Evolutionary conservation across 768 basidiomycete genomes (phyloP).

Genomic region (Chlorophyllum brunneum): DNA sequence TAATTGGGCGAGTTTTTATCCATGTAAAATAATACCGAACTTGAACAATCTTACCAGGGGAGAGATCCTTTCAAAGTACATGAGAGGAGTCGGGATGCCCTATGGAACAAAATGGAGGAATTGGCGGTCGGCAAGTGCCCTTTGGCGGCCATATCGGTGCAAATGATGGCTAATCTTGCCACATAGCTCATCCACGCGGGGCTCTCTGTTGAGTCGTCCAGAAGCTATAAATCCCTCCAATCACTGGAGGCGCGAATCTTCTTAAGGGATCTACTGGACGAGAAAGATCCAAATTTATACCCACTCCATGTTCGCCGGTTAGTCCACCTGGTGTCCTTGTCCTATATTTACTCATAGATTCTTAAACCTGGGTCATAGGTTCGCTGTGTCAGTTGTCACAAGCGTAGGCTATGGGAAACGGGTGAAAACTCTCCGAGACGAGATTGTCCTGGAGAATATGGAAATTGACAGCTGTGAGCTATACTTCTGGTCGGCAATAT

Average conservation of each 20-base stretch:
- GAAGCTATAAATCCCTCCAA: conserved; percentile 20
- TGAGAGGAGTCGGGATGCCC: conserved; percentile 29
- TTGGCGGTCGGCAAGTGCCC: conserved; percentile 26
- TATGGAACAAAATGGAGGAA: conserved; percentile 27
- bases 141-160: neutral
- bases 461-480: conserved; percentile 19
- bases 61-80: conserved; percentile 26
- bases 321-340: conserved; percentile 3
- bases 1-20: conserved; percentile 17
- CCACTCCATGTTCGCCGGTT: conserved; percentile 18
- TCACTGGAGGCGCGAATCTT: conserved; percentile 19
- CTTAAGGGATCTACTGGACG: conserved; percentile 17
- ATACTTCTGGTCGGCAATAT: neutral
- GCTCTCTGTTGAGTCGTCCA: conserved; percentile 20
- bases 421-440: conserved; percentile 19
- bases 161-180: neutral
- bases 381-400: conserved; percentile 20
- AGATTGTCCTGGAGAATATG: conserved; percentile 18
- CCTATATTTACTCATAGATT: conserved; percentile 3
- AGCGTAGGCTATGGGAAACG: conserved; percentile 22
- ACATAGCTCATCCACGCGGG: conserved; percentile 22
- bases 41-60: conserved; percentile 3
- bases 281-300: conserved; percentile 12
- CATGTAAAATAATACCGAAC: neutral
- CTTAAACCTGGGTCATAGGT: conserved; percentile 8